Base-by-base conservation (phyloP, 257 asterid species). In the Nicotiana attenuata region DNA sequence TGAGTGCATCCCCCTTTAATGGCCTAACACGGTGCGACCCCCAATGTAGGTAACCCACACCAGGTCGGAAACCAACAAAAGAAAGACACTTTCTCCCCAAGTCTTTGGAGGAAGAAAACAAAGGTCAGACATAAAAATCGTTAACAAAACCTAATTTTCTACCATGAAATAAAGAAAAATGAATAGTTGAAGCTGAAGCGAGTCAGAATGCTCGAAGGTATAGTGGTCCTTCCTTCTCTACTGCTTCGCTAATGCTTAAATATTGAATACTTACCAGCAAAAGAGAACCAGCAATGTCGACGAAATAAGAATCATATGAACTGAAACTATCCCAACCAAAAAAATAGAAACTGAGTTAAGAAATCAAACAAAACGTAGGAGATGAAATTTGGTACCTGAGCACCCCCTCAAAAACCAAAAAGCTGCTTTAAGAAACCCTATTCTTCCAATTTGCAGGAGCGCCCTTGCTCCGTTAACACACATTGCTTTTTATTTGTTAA, bases 351-450 rank as follows among this genome's bases (percentile, higher is more conserved):
- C 29, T 33, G 67, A 57, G 16, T 17, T 24, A 4, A n/a, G n/a
- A 77, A 19, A 66, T 8, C 0, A 50, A 52, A 29, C 10, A 57
- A 5, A 26, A 20, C 7, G 4, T 53, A 29, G 4, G 4, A 45
- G 24, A 28, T 55, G 4, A 33, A 9, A 31, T 38, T 38, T 38
- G 10, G 66, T 65, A 94, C 97, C 91, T 88, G 85, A 68, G 66
- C 7, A 47, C 53, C 53, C 14, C 3, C 35, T 20, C 1, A 71
- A 22, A 22, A 19, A 1, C 60, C 41, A 35, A 73, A 47, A 73
- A 47, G 16, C 41, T 73, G 38, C 24, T 22, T 47, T 73, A 3
- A 73, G 24, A 73, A 73, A 73, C 79, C 79, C 63, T 73, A 73
- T 22, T 73, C 79, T 73, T 71, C 78, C 1, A 1, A 15, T 52